A percentile compares a stretch with the other conserved stretches of the same genome.
Conservation (phyloP, 129 eudicot genomes). For the Pseudognaphalium luteoalbum region DNA sequence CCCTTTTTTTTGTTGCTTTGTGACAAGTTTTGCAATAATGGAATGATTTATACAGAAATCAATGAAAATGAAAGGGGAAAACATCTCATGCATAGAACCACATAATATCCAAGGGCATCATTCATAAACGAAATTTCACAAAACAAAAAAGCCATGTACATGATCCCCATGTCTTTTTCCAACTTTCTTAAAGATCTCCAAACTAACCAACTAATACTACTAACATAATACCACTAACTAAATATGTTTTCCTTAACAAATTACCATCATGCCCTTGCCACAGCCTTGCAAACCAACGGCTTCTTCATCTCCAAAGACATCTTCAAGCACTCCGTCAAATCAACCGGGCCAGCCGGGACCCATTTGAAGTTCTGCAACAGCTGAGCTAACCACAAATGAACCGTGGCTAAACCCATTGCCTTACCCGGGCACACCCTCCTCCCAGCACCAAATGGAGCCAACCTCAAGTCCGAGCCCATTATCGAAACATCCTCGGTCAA, state of each 20-base stretch:
- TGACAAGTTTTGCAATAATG: not conserved
- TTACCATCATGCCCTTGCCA: slow-evolving; percentile 48
- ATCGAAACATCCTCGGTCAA: slow-evolving; percentile 55
- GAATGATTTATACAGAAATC: not conserved
- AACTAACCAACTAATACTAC: not conserved
- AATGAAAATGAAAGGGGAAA: not conserved
- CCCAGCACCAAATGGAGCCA: slow-evolving; percentile 96
- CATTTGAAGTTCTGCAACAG: slow-evolving; percentile 71
- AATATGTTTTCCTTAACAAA: not conserved
- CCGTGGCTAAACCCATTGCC: slow-evolving; percentile 83
- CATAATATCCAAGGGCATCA: not conserved
- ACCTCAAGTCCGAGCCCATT: slow-evolving; percentile 88
- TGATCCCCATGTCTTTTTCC: not conserved
- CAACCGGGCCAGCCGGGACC: slow-evolving; percentile 56
- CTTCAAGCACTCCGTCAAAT: slow-evolving; percentile 79
- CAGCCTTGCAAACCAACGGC: slow-evolving; percentile 80
- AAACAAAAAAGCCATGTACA: not conserved
- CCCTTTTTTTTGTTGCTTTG: not conserved
- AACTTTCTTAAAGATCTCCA: not conserved
- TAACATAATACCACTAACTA: not conserved
- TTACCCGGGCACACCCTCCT: slow-evolving; percentile 98
- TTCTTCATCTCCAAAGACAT: slow-evolving; percentile 89
- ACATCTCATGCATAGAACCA: not conserved
- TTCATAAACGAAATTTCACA: not conserved
- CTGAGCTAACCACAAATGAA: slow-evolving; percentile 84